Conservation (phyloP, 1,284 basidiomycete species). For the Apiotrichum domesticum region DNA sequence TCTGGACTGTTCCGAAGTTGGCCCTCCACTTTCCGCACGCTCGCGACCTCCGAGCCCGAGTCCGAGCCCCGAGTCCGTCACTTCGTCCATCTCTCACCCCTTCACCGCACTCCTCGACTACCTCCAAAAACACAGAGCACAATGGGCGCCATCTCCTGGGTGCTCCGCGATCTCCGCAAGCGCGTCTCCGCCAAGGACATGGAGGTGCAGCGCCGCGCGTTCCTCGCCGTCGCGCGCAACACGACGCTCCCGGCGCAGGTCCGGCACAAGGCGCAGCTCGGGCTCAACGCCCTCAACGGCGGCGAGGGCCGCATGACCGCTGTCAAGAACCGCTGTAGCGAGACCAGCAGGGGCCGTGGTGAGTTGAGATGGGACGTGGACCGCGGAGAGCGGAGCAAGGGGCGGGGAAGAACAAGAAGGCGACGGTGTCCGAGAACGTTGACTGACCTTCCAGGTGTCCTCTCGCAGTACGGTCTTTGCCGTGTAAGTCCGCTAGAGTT, state of each 20-base stretch:
- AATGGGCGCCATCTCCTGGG: conserved; percentile 30
- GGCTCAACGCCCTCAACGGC: conserved; percentile 78
- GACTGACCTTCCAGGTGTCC: conserved; percentile 52
- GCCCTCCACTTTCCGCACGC: too few species aligned
- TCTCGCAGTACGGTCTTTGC: conserved; percentile 80
- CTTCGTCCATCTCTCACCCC: neutral
- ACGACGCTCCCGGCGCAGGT: conserved; percentile 73
- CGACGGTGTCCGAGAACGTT: neutral
- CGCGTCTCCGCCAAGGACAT: conserved; percentile 52
- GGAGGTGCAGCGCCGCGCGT: conserved; percentile 76
- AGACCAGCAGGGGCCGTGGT: conserved; percentile 74
- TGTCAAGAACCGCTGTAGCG: conserved; percentile 80
- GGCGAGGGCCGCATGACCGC: conserved; percentile 69
- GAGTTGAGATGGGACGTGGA: conserved; percentile 4
- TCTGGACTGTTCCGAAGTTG: too few species aligned
- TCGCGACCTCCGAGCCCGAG: too few species aligned
- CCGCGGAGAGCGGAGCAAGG: too few species aligned
- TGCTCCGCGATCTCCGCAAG: conserved; percentile 42
- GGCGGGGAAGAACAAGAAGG: neutral
- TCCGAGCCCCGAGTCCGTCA: neutral
- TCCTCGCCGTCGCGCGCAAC: conserved; percentile 85
- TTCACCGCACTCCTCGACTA: too few species aligned
- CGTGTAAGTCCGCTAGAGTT: conserved; percentile 56
- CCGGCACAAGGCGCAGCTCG: conserved; percentile 91
- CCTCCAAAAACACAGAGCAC: neutral